These are phyloP conservation scores for Pueraria montana DNA, from an alignment of 306 rosid species.

Conservation along the genomic window DNA sequence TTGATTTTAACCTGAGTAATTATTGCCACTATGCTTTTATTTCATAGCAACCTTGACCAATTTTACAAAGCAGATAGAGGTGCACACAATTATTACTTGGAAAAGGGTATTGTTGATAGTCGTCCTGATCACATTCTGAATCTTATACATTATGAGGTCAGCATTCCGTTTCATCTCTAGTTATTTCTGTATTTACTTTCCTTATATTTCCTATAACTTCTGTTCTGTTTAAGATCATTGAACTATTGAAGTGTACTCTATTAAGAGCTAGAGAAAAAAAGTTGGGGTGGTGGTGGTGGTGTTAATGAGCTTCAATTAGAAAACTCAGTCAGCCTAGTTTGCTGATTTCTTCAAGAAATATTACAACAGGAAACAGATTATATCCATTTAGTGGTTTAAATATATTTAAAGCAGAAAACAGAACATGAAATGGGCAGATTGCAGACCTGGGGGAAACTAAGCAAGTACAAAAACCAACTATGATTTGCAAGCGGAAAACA, in stretches of 20 bases:
- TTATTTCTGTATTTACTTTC: slow-evolving; percentile 25
- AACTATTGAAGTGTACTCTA: not conserved
- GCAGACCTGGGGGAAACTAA: not conserved
- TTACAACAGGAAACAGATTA: slow-evolving; percentile 2
- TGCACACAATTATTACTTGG: slow-evolving; percentile 83
- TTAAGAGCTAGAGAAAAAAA: not conserved
- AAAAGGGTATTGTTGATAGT: slow-evolving; percentile 76
- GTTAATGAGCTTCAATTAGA: not conserved
- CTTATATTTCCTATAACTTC: slow-evolving; percentile 6
- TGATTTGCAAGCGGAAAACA: slow-evolving; percentile 4
- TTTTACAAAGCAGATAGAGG: slow-evolving; percentile 94
- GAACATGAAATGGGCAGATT: not conserved
- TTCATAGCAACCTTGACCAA: slow-evolving; percentile 63
- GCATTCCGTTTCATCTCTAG: slow-evolving; percentile 38
- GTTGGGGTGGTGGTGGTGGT: not conserved
- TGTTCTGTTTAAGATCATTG: not conserved
- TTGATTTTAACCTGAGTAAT: slow-evolving; percentile 9
- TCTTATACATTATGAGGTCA: slow-evolving; percentile 93
- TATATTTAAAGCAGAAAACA: slow-evolving; percentile 22
- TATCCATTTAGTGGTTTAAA: not conserved
- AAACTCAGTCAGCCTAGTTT: slow-evolving; percentile 8
- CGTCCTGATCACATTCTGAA: slow-evolving; percentile 92
- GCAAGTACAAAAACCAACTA: not conserved
- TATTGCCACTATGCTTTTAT: slow-evolving; percentile 40
- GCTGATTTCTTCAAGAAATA: slow-evolving; percentile 28